These are phyloP conservation scores for Penicillium psychrosexuale DNA, from an alignment of 2,329 filamentous ascomycete genomes.

Conservation along the genomic window DNA sequence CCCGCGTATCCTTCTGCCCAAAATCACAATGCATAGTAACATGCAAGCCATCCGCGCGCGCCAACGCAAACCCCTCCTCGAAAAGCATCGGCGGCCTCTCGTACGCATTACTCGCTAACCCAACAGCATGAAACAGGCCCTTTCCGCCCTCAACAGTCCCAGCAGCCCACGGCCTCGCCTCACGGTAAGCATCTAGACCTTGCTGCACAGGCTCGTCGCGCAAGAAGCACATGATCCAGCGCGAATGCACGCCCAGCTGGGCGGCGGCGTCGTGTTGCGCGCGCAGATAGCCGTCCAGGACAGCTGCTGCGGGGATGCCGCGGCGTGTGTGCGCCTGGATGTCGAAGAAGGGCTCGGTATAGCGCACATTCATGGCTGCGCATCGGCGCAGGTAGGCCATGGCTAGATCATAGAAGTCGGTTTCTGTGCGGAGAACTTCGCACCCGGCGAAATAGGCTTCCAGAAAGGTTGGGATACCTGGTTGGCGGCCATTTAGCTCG, in stretches of 20 bases:
- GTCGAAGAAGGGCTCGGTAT: slow-evolving; percentile 46
- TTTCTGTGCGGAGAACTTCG: slow-evolving; percentile 29
- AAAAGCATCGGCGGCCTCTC: slow-evolving; percentile 48
- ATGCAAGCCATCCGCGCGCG: slow-evolving; percentile 24
- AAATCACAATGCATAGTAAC: slow-evolving; percentile 54
- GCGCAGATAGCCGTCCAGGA: slow-evolving; percentile 38
- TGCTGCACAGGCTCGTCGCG: slow-evolving; percentile 41
- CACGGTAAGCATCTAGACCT: slow-evolving; percentile 40
- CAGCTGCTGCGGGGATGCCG: slow-evolving; percentile 30
- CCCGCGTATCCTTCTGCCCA: slow-evolving; percentile 48
- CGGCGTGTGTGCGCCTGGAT: slow-evolving; percentile 43
- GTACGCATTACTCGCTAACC: slow-evolving; percentile 49
- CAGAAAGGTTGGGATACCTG: slow-evolving; percentile 31
- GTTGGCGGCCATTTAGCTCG: slow-evolving; percentile 37
- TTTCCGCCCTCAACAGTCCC: slow-evolving; percentile 26
- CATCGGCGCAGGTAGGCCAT: slow-evolving; percentile 39
- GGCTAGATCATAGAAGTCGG: slow-evolving; percentile 43
- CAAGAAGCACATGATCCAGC: slow-evolving; percentile 46
- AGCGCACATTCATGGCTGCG: slow-evolving; percentile 40
- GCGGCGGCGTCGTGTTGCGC: slow-evolving; percentile 31
- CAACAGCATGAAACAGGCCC: slow-evolving; percentile 47
- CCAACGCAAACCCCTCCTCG: slow-evolving; percentile 38
- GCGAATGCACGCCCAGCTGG: slow-evolving; percentile 29
- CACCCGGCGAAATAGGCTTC: slow-evolving; percentile 31
- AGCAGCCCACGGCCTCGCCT: slow-evolving; percentile 37